Conservation (phyloP, 495 filamentous ascomycete genomes). For the Durotheca rogersii region DNA sequence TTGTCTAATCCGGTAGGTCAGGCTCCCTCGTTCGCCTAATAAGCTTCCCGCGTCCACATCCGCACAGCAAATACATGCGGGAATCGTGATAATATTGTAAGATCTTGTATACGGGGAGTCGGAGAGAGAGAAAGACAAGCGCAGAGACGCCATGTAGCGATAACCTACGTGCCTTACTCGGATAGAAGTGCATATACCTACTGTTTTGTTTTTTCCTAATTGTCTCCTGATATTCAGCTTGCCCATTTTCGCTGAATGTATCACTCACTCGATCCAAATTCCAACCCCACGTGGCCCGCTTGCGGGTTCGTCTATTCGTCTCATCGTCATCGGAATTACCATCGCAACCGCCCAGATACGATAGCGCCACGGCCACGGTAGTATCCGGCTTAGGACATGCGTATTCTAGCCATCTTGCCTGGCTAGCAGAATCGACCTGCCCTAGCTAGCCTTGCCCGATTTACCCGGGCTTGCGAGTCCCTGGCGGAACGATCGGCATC, state of each 20-base stretch:
- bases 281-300: constrained; percentile 25
- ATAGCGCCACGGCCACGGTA: constrained; percentile 1
- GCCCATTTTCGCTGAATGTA: no score
- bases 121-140: constrained; percentile 16
- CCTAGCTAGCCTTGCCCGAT: background rate
- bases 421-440: background rate
- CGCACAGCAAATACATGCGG: no score
- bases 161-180: no score
- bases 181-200: no score
- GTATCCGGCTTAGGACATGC: no score
- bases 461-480: background rate
- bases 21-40: constrained; percentile 13
- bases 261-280: constrained; percentile 7
- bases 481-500: no score
- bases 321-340: constrained; percentile 12
- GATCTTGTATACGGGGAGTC: no score
- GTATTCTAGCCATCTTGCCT: background rate
- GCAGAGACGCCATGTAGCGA: constrained; percentile 18
- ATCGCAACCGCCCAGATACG: constrained; percentile 8
- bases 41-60: background rate
- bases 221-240: no score
- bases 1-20: constrained; percentile 9
- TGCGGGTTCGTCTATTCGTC: constrained; percentile 24
- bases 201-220: no score
- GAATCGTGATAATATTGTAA: background rate